phyloP scores from a whole-genome alignment of 225 moss, liverwort and hornwort species.

The Marchantia polymorpha region DNA sequence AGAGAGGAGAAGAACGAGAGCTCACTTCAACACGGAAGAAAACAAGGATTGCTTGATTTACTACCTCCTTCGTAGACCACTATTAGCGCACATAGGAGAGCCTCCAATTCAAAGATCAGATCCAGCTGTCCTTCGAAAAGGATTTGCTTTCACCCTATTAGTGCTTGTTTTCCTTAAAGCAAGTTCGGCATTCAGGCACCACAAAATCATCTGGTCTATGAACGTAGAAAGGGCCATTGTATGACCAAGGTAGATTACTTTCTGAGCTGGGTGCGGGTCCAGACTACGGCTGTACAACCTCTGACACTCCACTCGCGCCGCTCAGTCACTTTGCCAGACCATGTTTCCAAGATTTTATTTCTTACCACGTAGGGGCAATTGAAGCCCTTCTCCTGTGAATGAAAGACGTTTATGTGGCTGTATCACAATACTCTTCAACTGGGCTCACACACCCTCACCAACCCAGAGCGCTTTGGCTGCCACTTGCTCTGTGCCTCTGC shows the following conservation, averaged over 20 bases:
- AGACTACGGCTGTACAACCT: conserved; percentile 20
- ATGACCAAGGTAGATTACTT: conserved; percentile 15
- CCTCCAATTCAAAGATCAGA: conserved; percentile 27
- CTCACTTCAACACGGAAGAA: conserved; percentile 5
- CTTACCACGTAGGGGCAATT: background rate
- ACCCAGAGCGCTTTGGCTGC: background rate
- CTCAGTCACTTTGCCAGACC: background rate
- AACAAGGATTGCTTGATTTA: conserved; percentile 8
- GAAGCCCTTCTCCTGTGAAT: conserved; percentile 1
- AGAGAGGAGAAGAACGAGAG: conserved; percentile 4
- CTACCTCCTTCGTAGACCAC: conserved; percentile 7
- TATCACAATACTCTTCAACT: background rate
- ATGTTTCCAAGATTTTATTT: background rate
- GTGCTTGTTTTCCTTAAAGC: conserved; percentile 8
- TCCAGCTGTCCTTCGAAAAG: conserved; percentile 25
- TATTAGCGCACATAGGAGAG: conserved; percentile 13
- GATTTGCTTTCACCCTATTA: conserved; percentile 10
- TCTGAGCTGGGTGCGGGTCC: conserved; percentile 33
- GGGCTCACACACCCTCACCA: background rate
- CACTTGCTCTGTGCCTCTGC: too few species aligned
- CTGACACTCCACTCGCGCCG: background rate
- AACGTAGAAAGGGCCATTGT: conserved; percentile 33
- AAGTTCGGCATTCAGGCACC: conserved; percentile 13
- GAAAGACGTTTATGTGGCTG: background rate
- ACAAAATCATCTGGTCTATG: conserved; percentile 4